Evolutionary conservation across 2,329 filamentous ascomycete species (phyloP).

Genomic region (Fusarium scirpi): DNA sequence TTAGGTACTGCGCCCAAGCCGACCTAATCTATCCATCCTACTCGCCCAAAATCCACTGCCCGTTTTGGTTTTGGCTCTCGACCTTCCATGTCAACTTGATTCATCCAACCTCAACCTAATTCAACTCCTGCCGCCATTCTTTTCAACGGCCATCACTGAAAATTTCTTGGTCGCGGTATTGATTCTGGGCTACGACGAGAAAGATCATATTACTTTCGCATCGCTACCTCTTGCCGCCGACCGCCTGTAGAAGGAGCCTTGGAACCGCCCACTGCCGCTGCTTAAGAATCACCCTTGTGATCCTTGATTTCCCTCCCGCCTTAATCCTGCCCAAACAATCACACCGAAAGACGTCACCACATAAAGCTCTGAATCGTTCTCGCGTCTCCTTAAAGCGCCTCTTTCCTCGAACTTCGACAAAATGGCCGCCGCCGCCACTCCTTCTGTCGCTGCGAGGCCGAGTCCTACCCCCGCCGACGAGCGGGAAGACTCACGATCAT

Average conservation of each 20-base stretch:
- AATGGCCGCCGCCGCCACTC: slow-evolving; percentile 43
- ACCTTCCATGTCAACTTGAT: neutral
- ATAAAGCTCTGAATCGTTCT: slow-evolving; percentile 8
- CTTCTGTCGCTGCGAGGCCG: slow-evolving; percentile 34
- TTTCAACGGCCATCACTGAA: slow-evolving; percentile 24
- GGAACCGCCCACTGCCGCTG: slow-evolving; percentile 23
- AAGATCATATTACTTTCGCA: slow-evolving; percentile 1
- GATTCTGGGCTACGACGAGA: neutral
- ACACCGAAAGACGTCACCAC: slow-evolving; percentile 13
- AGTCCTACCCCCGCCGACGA: slow-evolving; percentile 50
- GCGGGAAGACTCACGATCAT: slow-evolving; percentile 67
- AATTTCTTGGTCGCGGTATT: slow-evolving; percentile 18
- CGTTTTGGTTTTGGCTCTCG: slow-evolving; percentile 26
- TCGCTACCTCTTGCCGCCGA: neutral
- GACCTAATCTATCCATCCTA: slow-evolving; percentile 28
- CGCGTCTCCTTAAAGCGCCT: slow-evolving; percentile 20
- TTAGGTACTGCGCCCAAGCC: slow-evolving; percentile 8
- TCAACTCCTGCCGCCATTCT: slow-evolving; percentile 25
- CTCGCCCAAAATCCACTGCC: slow-evolving; percentile 31
- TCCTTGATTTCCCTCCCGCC: slow-evolving; percentile 26
- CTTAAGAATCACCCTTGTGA: slow-evolving; percentile 38
- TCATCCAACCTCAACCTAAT: slow-evolving; percentile 22
- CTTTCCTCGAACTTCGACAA: slow-evolving; percentile 20
- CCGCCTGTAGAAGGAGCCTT: slow-evolving; percentile 3
- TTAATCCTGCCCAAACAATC: slow-evolving; percentile 19